These are phyloP conservation scores for Babesia divergens DNA, from an alignment of 169 alveolate genomes.

Conservation along the genomic window DNA sequence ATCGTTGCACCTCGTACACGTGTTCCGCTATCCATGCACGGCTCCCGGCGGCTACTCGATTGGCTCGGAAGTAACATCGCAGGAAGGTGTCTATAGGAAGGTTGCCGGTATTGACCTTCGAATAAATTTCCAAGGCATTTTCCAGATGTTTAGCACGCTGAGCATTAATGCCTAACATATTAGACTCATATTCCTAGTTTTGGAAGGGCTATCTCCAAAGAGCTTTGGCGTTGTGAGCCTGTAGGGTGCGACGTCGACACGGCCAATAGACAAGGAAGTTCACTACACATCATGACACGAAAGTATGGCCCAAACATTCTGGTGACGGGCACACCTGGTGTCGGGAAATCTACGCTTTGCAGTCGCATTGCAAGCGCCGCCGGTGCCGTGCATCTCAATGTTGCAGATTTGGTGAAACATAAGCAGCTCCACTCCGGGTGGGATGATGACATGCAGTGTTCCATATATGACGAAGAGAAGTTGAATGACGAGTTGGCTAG, in stretches of 20 bases:
- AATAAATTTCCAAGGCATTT: slow-evolving; percentile 68
- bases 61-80: slow-evolving; percentile 51
- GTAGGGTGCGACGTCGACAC: not conserved
- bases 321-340: slow-evolving; percentile 76
- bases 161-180: slow-evolving; percentile 64
- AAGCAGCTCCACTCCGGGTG: slow-evolving; percentile 62
- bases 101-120: slow-evolving; percentile 48
- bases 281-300: slow-evolving; percentile 5
- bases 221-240: not conserved
- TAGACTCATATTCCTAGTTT: not conserved
- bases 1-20: slow-evolving; percentile 68
- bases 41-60: slow-evolving; percentile 42
- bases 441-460: slow-evolving; percentile 73
- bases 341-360: slow-evolving; percentile 69
- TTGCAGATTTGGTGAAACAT: slow-evolving; percentile 63
- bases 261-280: not conserved
- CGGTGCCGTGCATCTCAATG: slow-evolving; percentile 49
- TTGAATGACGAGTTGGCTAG: slow-evolving; percentile 42
- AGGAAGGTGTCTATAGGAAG: slow-evolving; percentile 60
- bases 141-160: slow-evolving; percentile 76
- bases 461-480: slow-evolving; percentile 63
- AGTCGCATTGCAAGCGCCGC: slow-evolving; percentile 10
- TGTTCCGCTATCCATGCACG: slow-evolving; percentile 74
- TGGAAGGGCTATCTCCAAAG: not conserved
- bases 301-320: slow-evolving; percentile 61